Evolutionary conservation across 164 flowering plant species (phyloP).

Genomic region (Annona squamosa): DNA sequence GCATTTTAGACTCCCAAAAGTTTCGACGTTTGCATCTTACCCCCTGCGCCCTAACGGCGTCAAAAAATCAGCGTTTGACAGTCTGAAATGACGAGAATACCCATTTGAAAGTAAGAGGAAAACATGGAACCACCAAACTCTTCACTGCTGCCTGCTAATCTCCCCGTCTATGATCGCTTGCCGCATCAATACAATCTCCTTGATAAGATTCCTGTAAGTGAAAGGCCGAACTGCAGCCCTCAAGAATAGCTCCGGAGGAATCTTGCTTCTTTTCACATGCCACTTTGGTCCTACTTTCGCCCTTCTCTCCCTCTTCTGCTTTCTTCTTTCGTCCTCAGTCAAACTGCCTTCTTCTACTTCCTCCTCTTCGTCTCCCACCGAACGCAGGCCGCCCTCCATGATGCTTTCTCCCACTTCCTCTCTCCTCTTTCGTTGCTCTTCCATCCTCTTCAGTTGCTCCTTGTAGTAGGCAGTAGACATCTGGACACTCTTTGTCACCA

Average conservation of each 20-base stretch:
- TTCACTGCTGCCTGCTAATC: slow-evolving; percentile 29
- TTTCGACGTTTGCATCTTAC: too few relatives aligned
- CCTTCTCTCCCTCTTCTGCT: slow-evolving; percentile 41
- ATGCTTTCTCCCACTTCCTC: not conserved
- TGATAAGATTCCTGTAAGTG: slow-evolving; percentile 78
- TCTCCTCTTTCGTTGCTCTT: slow-evolving; percentile 14
- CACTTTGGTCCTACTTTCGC: slow-evolving; percentile 41
- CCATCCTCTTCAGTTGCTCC: slow-evolving; percentile 37
- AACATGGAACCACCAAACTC: not conserved
- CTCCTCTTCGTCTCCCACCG: slow-evolving; percentile 27
- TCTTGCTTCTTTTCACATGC: slow-evolving; percentile 60
- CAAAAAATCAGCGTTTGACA: too few relatives aligned
- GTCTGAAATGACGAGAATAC: too few relatives aligned
- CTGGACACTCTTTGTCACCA: slow-evolving; percentile 47
- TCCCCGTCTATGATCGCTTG: slow-evolving; percentile 91
- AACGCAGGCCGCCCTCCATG: too few relatives aligned
- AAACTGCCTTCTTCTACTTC: slow-evolving; percentile 13
- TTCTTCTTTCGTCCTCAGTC: slow-evolving; percentile 14
- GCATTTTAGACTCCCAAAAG: too few relatives aligned
- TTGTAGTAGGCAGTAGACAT: slow-evolving; percentile 32
- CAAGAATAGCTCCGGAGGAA: slow-evolving; percentile 77
- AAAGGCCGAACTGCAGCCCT: slow-evolving; percentile 84
- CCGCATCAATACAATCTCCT: slow-evolving; percentile 84
- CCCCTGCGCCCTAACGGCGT: too few relatives aligned
- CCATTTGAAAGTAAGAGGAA: too few relatives aligned